Evolutionary conservation across 768 basidiomycete genomes (phyloP).

Genomic region (Mycena filopes): DNA sequence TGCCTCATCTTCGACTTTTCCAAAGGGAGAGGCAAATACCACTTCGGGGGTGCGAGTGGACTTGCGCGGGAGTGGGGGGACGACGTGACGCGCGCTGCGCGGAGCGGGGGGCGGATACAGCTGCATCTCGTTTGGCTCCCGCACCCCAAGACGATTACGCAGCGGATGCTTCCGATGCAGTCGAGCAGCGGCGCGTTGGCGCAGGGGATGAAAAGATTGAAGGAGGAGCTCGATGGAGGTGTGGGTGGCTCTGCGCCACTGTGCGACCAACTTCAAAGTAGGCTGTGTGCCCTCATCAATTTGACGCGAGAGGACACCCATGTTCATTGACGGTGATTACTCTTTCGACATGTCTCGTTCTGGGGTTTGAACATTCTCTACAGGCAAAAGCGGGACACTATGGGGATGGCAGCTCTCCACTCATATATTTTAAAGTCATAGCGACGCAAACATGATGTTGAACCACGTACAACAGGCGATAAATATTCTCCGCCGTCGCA

Average conservation of each 20-base stretch:
- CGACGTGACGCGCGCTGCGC: neutral
- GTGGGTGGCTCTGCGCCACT: neutral
- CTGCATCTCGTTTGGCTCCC: neutral
- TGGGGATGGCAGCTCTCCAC: too few relatives aligned
- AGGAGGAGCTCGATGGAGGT: neutral
- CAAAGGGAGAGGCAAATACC: neutral
- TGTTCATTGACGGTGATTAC: neutral
- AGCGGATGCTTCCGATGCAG: neutral
- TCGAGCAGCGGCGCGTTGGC: slow-evolving; percentile 1
- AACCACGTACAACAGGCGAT: too few relatives aligned
- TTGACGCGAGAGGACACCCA: neutral
- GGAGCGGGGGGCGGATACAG: neutral
- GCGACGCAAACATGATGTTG: too few relatives aligned
- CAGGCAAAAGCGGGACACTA: too few relatives aligned
- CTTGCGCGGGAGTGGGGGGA: neutral
- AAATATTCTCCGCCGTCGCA: too few relatives aligned
- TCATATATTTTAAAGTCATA: too few relatives aligned
- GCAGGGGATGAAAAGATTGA: neutral
- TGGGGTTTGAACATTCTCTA: too few relatives aligned
- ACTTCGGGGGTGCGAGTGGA: neutral
- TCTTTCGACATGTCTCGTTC: too few relatives aligned
- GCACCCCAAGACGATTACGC: neutral
- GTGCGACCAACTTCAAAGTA: neutral
- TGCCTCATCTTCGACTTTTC: neutral
- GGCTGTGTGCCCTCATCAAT: neutral